phyloP scores from a whole-genome alignment of 495 filamentous ascomycete genomes.

The Tuber aestivum region DNA sequence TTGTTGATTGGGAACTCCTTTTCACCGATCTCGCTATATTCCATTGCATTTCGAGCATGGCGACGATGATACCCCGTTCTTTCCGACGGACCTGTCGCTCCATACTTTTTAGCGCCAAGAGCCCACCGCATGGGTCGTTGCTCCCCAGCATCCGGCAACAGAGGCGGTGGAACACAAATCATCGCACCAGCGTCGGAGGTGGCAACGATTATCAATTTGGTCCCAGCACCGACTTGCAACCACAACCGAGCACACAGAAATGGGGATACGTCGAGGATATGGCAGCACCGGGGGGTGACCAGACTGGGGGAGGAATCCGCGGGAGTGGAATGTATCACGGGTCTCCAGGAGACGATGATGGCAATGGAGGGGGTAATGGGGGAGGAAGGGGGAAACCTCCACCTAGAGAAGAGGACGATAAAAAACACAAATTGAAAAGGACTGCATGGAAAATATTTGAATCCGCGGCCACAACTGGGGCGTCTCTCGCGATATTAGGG shows the following conservation, averaged over 20 bases:
- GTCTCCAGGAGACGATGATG: not conserved
- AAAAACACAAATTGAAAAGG: conserved; percentile 43
- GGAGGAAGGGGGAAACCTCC: conserved; percentile 6
- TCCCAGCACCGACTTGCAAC: conserved; percentile 34
- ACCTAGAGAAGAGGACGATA: conserved; percentile 2
- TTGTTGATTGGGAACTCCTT: not conserved
- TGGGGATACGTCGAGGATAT: conserved; percentile 7
- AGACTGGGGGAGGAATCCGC: conserved; percentile 8
- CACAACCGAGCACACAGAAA: conserved; percentile 32
- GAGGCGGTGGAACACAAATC: conserved; percentile 6
- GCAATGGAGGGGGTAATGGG: conserved; percentile 3
- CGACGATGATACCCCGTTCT: conserved; percentile 12
- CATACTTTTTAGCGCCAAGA: not conserved
- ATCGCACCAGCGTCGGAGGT: conserved; percentile 13
- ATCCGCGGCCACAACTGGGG: conserved; percentile 74
- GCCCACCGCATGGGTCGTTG: not conserved
- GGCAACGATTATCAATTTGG: conserved; percentile 35
- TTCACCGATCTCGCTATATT: not conserved
- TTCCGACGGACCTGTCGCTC: conserved; percentile 5
- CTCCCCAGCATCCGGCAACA: conserved; percentile 10
- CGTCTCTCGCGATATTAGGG: conserved; percentile 77
- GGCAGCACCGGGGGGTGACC: not conserved
- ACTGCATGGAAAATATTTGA: conserved; percentile 77
- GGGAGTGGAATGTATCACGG: conserved; percentile 6
- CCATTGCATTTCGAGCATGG: not conserved